phyloP scores from a whole-genome alignment of 192 early-diverging fungal species.

The Coemansia sp. region DNA sequence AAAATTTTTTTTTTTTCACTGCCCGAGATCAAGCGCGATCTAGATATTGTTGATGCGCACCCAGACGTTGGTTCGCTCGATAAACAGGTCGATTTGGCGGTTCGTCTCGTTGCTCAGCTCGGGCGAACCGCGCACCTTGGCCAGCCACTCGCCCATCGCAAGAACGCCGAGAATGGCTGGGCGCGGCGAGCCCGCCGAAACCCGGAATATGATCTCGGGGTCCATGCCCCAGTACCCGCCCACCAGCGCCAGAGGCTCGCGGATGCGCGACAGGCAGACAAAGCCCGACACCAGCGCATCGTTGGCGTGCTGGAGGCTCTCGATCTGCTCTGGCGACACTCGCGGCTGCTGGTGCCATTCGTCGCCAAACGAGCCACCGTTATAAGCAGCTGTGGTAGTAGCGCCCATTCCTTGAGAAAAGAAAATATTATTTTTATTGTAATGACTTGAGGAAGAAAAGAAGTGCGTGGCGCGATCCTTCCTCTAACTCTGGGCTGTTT shows the following conservation, averaged over 20 bases:
- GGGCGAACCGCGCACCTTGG: not conserved
- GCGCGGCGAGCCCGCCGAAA: slow-evolving; percentile 24
- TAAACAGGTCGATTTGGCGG: slow-evolving; percentile 21
- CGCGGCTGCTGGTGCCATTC: not conserved
- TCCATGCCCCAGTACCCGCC: slow-evolving; percentile 55
- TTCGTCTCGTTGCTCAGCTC: not conserved
- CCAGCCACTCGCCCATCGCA: slow-evolving; percentile 21
- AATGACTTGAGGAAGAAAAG: not conserved
- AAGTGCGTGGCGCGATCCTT: not conserved
- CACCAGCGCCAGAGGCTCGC: slow-evolving; percentile 36
- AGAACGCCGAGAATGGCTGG: slow-evolving; percentile 27
- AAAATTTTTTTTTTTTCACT: slow-evolving; percentile 1
- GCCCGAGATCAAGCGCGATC: not conserved
- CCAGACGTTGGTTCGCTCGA: slow-evolving; percentile 23
- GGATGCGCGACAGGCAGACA: slow-evolving; percentile 36
- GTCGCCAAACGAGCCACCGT: not conserved
- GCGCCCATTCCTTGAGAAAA: not conserved
- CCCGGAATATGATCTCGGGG: slow-evolving; percentile 14
- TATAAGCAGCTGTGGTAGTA: no score
- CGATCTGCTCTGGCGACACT: slow-evolving; percentile 8
- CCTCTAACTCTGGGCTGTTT: not conserved
- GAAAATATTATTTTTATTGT: no score
- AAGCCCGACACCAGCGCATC: slow-evolving; percentile 9
- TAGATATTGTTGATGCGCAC: slow-evolving; percentile 24
- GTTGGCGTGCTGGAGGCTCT: slow-evolving; percentile 12